phyloP scores from a whole-genome alignment of 441 rosid genomes.

The Bruguiera hainesii region DNA sequence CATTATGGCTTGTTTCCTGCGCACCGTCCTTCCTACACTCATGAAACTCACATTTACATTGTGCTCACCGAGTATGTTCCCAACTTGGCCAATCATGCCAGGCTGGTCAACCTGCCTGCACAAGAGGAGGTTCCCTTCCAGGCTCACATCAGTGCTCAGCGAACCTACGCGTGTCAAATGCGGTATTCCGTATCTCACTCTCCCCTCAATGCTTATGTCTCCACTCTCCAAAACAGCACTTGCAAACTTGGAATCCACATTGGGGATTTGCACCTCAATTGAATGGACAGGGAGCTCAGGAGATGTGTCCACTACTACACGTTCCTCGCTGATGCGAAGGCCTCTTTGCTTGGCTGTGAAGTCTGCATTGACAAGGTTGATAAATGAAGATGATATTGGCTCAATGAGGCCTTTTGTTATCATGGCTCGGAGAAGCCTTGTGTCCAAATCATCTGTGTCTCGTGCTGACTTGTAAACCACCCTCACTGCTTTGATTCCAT shows the following conservation, averaged over 20 bases:
- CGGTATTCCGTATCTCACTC: slow-evolving; percentile 73
- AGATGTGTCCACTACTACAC: slow-evolving; percentile 51
- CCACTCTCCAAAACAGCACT: slow-evolving; percentile 63
- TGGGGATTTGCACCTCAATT: slow-evolving; percentile 59
- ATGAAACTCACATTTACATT: slow-evolving; percentile 86
- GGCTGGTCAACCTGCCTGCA: slow-evolving; percentile 95
- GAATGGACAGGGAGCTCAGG: slow-evolving; percentile 66
- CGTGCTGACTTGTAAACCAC: slow-evolving; percentile 63
- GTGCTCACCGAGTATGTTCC: slow-evolving; percentile 68
- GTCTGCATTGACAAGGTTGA: slow-evolving; percentile 92
- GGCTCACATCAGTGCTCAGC: slow-evolving; percentile 74
- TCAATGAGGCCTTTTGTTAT: slow-evolving; percentile 85
- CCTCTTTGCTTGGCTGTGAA: slow-evolving; percentile 89
- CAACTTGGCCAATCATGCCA: slow-evolving; percentile 85
- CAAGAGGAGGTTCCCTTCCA: slow-evolving; percentile 78
- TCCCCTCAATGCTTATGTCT: slow-evolving; percentile 60
- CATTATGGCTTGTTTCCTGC: slow-evolving; percentile 79
- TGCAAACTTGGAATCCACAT: slow-evolving; percentile 80
- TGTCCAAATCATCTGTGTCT: slow-evolving; percentile 79
- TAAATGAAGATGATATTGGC: slow-evolving; percentile 62
- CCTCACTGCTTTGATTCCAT: slow-evolving; percentile 63
- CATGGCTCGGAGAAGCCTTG: slow-evolving; percentile 91
- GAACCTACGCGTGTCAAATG: slow-evolving; percentile 72
- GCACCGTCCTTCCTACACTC: slow-evolving; percentile 82
- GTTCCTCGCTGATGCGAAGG: slow-evolving; percentile 72